Conservation (phyloP, 345 rosid species). For the Eucalyptus brandiana region DNA sequence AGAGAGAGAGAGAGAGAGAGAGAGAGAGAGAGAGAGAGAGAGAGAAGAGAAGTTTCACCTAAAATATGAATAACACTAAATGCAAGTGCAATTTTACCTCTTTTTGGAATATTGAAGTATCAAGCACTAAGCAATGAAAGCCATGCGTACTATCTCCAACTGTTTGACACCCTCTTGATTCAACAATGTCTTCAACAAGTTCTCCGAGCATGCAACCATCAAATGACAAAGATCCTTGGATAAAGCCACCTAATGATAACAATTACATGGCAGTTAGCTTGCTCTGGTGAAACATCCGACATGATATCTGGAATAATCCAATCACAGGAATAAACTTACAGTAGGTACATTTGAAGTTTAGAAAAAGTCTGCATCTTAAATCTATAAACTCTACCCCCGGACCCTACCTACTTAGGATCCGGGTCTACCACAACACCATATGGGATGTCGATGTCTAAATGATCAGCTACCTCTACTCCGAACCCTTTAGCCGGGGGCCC, state of each 20-base stretch:
- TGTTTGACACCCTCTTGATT: constrained; percentile 13
- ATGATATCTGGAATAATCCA: not conserved
- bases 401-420: too few species aligned
- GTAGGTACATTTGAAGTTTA: not conserved
- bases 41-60: not conserved
- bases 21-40: too few species aligned
- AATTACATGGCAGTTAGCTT: not conserved
- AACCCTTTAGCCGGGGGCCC: too few species aligned
- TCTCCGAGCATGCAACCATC: constrained; percentile 79
- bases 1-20: too few species aligned
- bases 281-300: not conserved
- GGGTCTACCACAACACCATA: too few species aligned
- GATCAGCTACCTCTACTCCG: too few species aligned
- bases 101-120: constrained; percentile 77
- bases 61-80: not conserved
- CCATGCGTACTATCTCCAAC: constrained; percentile 33
- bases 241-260: constrained; percentile 55
- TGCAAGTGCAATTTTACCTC: constrained; percentile 18
- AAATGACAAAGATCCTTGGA: constrained; percentile 83
- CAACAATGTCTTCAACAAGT: constrained; percentile 31
- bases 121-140: constrained; percentile 59
- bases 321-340: not conserved
- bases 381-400: too few species aligned
- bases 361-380: not conserved
- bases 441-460: too few species aligned